phyloP scores from a whole-genome alignment of 352 stramenopile genomes.

The Phytophthora tubulina region DNA sequence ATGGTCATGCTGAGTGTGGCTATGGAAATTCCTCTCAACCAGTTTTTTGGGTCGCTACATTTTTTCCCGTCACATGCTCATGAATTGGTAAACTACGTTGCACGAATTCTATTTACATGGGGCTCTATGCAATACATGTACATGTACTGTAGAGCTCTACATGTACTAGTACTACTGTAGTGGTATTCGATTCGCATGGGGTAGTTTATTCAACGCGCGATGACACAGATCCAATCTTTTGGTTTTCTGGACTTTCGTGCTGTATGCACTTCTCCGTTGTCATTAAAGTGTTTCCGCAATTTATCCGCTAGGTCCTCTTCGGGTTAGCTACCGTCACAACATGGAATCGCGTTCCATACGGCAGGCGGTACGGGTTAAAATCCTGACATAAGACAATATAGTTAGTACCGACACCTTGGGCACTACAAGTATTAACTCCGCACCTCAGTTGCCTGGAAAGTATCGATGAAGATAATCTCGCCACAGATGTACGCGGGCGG shows the following conservation, averaged over 20 bases:
- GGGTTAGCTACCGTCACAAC: constrained; percentile 83
- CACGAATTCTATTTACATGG: too few relatives aligned
- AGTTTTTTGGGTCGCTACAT: too few relatives aligned
- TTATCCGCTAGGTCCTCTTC: constrained; percentile 61
- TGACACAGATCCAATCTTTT: background rate
- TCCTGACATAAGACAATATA: constrained; percentile 50
- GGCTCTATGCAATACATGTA: too few relatives aligned
- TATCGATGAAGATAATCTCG: constrained; percentile 89
- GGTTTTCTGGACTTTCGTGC: background rate
- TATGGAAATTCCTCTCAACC: too few relatives aligned
- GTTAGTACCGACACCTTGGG: constrained; percentile 11
- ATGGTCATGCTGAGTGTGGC: too few relatives aligned
- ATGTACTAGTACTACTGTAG: too few relatives aligned
- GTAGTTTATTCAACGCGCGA: background rate
- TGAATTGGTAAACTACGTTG: too few relatives aligned
- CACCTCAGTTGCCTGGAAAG: constrained; percentile 85
- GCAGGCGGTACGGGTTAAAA: constrained; percentile 83
- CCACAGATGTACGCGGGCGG: constrained; percentile 81
- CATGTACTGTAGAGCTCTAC: too few relatives aligned
- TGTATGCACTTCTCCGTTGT: constrained; percentile 8
- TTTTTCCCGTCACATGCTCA: too few relatives aligned
- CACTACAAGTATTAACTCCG: constrained; percentile 4
- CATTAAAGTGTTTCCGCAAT: constrained; percentile 26
- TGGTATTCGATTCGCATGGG: too few relatives aligned
- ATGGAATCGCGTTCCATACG: constrained; percentile 82